Evolutionary conservation across 176 grass and related monocot genomes (phyloP), one percentile per base, ranked within the genome.

Genomic region (Triticum dicoccoides): DNA sequence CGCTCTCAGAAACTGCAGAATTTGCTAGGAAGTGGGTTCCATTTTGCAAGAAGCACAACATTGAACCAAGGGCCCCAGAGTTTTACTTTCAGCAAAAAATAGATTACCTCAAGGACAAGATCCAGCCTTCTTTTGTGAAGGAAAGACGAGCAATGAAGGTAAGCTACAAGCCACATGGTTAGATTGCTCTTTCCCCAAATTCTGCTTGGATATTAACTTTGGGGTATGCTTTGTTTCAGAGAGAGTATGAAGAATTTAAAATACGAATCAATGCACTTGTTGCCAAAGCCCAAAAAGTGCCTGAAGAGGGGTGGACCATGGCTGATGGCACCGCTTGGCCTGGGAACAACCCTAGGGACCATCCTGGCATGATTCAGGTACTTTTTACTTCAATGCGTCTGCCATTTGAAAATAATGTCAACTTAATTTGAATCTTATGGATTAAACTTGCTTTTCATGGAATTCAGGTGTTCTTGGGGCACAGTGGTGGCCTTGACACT

Each of bases 301-400:
- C 97, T 61, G 97, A 99, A 81, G 97, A 99, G 76, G 97, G 97
- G 7, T 99, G 97, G 97, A 96, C 94, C 80, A 99, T 99, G 97
- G 89, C 93, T 64, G 97, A 99, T 87, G 97, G 97, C 80, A 99
- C 97, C 82, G 82, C 90, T 37, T 99, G 97, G 97, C 97, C 97
- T 90, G 97, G 97, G 84, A 99, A 99, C 90, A 99, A 97, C 70
- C 80, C 83, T 76, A 94, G 97, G 71, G 97, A 99, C 64, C 97
- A 99, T 80, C 97, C 97, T 97, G 97, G 97, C 85, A 99, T 99
- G 97, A 99, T 99, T 83, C 97, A 99, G 97, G 97, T 99, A 44
- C 42, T 3, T 44, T 30, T 77, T 82, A 68, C 66, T 82, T 68
- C 70, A 85, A 81, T 6, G 7, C 51, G 32, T 6, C 42, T 29